These are phyloP conservation scores for Roridomyces roridus DNA, from an alignment of 768 basidiomycete genomes.

Conservation along the genomic window DNA sequence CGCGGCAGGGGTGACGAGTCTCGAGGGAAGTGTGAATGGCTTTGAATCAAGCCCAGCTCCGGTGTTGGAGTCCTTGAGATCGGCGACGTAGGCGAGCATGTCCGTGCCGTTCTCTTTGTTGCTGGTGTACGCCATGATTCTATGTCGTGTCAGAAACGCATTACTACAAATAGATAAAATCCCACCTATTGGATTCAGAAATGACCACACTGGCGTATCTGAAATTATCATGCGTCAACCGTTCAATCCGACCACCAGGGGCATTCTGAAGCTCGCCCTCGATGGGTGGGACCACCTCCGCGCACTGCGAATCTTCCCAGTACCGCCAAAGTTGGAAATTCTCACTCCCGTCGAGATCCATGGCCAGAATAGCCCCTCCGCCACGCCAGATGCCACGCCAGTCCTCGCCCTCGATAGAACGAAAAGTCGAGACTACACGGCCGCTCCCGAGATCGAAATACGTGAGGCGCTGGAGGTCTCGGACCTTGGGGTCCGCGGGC, in stretches of 20 bases:
- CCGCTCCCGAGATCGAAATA: slow-evolving; percentile 47
- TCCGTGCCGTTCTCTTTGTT: slow-evolving; percentile 48
- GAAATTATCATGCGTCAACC: slow-evolving; percentile 45
- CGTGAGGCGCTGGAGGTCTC: slow-evolving; percentile 41
- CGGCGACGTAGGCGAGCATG: slow-evolving; percentile 42
- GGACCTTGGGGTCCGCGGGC: slow-evolving; percentile 30
- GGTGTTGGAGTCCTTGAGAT: slow-evolving; percentile 36
- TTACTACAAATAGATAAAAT: no score
- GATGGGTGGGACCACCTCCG: slow-evolving; percentile 35
- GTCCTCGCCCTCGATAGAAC: slow-evolving; percentile 43
- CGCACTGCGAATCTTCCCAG: slow-evolving; percentile 43
- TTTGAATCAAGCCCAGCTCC: slow-evolving; percentile 33
- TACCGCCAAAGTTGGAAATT: slow-evolving; percentile 52
- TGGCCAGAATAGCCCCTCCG: slow-evolving; percentile 43
- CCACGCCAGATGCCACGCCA: slow-evolving; percentile 44
- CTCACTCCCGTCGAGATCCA: slow-evolving; percentile 48
- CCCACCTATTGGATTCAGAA: slow-evolving; percentile 41
- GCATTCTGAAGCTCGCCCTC: slow-evolving; percentile 44
- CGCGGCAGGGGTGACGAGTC: slow-evolving; percentile 38
- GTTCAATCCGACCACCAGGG: slow-evolving; percentile 48
- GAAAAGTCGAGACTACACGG: slow-evolving; percentile 38
- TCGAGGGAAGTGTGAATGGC: slow-evolving; percentile 38
- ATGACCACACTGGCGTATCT: slow-evolving; percentile 35
- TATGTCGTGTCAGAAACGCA: no score
- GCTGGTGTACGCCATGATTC: slow-evolving; percentile 44